phyloP scores from a whole-genome alignment of 2,329 filamentous ascomycete genomes.

The Pseudopyrenochaeta lycopersici region DNA sequence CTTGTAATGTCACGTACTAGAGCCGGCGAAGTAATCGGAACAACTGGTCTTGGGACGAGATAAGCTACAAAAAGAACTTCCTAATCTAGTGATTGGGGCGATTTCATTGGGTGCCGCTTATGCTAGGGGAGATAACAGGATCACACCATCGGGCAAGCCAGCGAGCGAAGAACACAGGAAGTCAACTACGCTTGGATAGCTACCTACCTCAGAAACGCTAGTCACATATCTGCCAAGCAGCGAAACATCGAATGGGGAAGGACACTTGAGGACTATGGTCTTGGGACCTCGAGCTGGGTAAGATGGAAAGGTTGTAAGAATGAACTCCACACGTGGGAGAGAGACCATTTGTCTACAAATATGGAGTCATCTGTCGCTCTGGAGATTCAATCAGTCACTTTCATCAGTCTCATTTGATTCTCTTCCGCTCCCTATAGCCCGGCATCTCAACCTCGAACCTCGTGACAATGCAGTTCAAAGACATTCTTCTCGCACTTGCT shows the following conservation, averaged over 20 bases:
- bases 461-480: slow-evolving; percentile 24
- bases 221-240: slow-evolving; percentile 3
- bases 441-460: slow-evolving; percentile 4
- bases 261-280: slow-evolving; percentile 20
- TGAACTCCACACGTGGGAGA: slow-evolving; percentile 2
- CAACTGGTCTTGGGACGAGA: background rate
- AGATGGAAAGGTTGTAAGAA: slow-evolving; percentile 14
- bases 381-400: slow-evolving; percentile 27
- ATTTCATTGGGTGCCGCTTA: slow-evolving; percentile 10
- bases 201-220: slow-evolving; percentile 3
- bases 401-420: slow-evolving; percentile 4
- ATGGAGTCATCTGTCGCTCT: slow-evolving; percentile 7
- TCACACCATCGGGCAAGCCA: slow-evolving; percentile 4
- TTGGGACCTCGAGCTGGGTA: slow-evolving; percentile 10
- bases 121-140: slow-evolving; percentile 18
- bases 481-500: slow-evolving; percentile 25
- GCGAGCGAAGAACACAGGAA: background rate
- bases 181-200: slow-evolving; percentile 9
- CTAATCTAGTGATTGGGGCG: slow-evolving; percentile 15
- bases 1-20: slow-evolving; percentile 1
- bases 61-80: slow-evolving; percentile 15
- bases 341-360: slow-evolving; percentile 22
- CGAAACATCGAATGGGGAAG: slow-evolving; percentile 19
- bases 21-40: background rate
- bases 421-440: slow-evolving; percentile 2